Evolutionary conservation across 2,329 filamentous ascomycete species (phyloP).

Genomic region (Fusarium newnesense): DNA sequence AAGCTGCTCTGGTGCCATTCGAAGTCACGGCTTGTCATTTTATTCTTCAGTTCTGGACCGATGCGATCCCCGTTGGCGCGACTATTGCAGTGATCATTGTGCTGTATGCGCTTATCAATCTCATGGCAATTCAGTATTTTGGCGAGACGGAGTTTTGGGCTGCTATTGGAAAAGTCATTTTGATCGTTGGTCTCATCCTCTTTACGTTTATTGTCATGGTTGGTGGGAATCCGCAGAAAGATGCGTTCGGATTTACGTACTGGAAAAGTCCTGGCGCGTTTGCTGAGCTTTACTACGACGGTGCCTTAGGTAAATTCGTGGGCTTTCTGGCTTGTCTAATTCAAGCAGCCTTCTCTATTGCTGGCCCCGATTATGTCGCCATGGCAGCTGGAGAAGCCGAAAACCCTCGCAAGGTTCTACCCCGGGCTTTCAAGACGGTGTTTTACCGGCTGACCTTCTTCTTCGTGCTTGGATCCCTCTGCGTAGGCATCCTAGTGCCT

Average conservation of each 20-base stretch:
- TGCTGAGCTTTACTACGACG: slow-evolving; percentile 70
- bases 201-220: slow-evolving; percentile 88
- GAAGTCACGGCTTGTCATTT: slow-evolving; percentile 74
- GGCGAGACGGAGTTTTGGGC: slow-evolving; percentile 83
- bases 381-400: slow-evolving; percentile 78
- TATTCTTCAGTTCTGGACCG: slow-evolving; percentile 72
- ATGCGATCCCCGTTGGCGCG: slow-evolving; percentile 66
- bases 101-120: slow-evolving; percentile 68
- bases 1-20: slow-evolving; percentile 74
- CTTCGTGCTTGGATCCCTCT: slow-evolving; percentile 79
- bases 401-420: slow-evolving; percentile 75
- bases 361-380: slow-evolving; percentile 74
- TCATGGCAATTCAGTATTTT: slow-evolving; percentile 79
- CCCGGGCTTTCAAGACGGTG: slow-evolving; percentile 79
- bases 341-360: slow-evolving; percentile 74
- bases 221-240: slow-evolving; percentile 79
- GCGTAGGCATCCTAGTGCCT: slow-evolving; percentile 76
- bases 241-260: slow-evolving; percentile 77
- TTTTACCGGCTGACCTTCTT: slow-evolving; percentile 82
- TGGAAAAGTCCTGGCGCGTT: slow-evolving; percentile 78
- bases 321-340: slow-evolving; percentile 83
- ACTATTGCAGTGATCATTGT: slow-evolving; percentile 66
- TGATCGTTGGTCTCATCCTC: slow-evolving; percentile 76
- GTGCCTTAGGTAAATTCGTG: slow-evolving; percentile 69
- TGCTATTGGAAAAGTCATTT: slow-evolving; percentile 75